These are phyloP conservation scores for Cytospora mali DNA, from an alignment of 2,329 filamentous ascomycete genomes.

Conservation along the genomic window DNA sequence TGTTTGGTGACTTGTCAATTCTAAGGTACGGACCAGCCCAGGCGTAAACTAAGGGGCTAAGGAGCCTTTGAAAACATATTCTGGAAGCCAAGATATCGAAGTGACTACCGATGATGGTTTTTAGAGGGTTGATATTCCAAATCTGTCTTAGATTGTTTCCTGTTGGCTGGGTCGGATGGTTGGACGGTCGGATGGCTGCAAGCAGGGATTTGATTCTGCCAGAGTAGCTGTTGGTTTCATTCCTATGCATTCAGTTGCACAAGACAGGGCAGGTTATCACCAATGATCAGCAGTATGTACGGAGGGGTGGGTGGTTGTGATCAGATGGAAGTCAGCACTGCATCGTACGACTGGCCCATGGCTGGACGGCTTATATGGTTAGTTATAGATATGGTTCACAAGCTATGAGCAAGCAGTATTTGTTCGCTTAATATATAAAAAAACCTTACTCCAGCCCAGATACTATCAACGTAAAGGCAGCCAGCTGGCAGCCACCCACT, in stretches of 20 bases:
- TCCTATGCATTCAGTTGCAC: conserved; percentile 21
- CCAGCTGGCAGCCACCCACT: too few relatives aligned
- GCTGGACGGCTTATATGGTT: not conserved
- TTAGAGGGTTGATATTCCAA: not conserved
- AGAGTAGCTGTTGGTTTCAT: conserved; percentile 13
- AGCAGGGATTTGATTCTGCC: conserved; percentile 1
- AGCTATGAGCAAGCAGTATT: not conserved
- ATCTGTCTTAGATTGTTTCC: not conserved
- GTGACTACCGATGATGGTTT: not conserved
- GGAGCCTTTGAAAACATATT: not conserved
- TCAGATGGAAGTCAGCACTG: not conserved
- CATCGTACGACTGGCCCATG: conserved; percentile 17
- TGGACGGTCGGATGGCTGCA: conserved; percentile 1
- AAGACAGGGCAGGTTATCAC: not conserved
- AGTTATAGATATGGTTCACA: not conserved
- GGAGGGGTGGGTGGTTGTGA: not conserved
- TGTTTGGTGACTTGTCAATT: conserved; percentile 16
- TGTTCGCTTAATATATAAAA: not conserved
- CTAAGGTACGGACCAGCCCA: not conserved
- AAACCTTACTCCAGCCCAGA: not conserved
- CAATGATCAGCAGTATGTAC: not conserved
- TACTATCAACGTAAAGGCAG: too few relatives aligned
- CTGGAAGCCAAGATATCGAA: not conserved
- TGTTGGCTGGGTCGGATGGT: not conserved
- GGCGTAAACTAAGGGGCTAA: not conserved